phyloP scores from a whole-genome alignment of 495 filamentous ascomycete species.

The Penicillium nucicola region DNA sequence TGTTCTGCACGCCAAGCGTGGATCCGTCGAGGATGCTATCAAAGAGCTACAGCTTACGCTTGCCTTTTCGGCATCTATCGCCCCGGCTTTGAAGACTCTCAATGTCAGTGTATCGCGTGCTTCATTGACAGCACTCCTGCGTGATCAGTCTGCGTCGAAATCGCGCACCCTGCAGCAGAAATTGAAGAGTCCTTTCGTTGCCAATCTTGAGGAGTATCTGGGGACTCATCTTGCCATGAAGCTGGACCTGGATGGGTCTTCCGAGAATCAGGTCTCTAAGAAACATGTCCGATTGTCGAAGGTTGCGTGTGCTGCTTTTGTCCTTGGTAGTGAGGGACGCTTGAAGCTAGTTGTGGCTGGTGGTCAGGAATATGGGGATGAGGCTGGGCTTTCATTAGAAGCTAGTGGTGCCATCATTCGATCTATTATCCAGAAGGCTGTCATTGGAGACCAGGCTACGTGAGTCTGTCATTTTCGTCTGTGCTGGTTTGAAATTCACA shows the following conservation, averaged over 20 bases:
- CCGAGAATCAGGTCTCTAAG: constrained; percentile 11
- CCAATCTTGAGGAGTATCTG: constrained; percentile 42
- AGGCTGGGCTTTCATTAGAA: constrained; percentile 10
- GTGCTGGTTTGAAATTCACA: neutral
- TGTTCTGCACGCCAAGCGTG: constrained; percentile 2
- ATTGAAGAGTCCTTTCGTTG: constrained; percentile 33
- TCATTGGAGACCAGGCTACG: constrained; percentile 20
- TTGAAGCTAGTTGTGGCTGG: constrained; percentile 47
- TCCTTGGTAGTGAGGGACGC: constrained; percentile 49
- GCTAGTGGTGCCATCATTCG: constrained; percentile 30
- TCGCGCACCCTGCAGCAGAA: constrained; percentile 10
- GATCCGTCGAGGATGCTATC: constrained; percentile 27
- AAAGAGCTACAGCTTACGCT: constrained; percentile 42
- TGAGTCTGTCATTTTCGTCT: constrained; percentile 17
- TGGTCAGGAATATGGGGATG: constrained; percentile 19
- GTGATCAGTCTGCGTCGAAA: constrained; percentile 4
- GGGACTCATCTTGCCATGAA: constrained; percentile 49
- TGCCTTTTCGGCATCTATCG: constrained; percentile 33
- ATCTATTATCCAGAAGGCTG: constrained; percentile 25
- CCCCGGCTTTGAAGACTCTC: constrained; percentile 44
- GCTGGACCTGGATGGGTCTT: constrained; percentile 30
- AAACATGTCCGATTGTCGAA: constrained; percentile 46
- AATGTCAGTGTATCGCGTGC: constrained; percentile 43
- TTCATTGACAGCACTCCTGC: constrained; percentile 28
- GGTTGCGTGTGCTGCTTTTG: constrained; percentile 53